These are phyloP conservation scores for Rhizopus delemar DNA, from an alignment of 371 early-diverging fungal species.

Conservation along the genomic window DNA sequence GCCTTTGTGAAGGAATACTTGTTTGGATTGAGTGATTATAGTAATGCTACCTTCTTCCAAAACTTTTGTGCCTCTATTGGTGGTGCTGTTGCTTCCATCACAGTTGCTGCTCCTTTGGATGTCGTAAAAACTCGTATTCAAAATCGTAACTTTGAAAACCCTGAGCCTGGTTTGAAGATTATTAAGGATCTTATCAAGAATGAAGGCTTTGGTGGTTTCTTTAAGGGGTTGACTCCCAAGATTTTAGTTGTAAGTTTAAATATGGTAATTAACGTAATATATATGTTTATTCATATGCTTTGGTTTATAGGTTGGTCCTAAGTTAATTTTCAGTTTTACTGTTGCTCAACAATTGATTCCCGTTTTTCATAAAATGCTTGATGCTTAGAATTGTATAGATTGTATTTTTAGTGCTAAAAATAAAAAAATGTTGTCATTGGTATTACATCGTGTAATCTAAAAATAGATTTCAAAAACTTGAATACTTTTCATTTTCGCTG, in stretches of 20 bases:
- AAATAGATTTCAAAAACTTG: background rate
- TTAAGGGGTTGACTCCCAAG: slow-evolving; percentile 98
- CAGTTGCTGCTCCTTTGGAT: slow-evolving; percentile 95
- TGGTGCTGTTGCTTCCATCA: slow-evolving; percentile 93
- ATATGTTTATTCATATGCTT: no score
- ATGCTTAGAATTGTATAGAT: background rate
- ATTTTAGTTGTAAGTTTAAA: slow-evolving; percentile 67
- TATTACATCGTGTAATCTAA: background rate
- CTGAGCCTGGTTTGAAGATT: slow-evolving; percentile 88
- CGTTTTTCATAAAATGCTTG: slow-evolving; percentile 58
- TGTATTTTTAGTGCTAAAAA: background rate
- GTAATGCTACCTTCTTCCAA: slow-evolving; percentile 93
- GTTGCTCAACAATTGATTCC: slow-evolving; percentile 95
- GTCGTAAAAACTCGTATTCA: slow-evolving; percentile 99
- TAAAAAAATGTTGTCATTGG: slow-evolving; percentile 1
- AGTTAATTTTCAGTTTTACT: slow-evolving; percentile 96
- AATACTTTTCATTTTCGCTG: background rate
- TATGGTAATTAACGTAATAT: no score
- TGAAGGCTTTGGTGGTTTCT: slow-evolving; percentile 94
- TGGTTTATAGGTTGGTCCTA: slow-evolving; percentile 82
- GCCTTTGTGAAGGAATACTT: slow-evolving; percentile 93
- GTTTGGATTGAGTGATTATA: slow-evolving; percentile 85
- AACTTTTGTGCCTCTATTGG: slow-evolving; percentile 96
- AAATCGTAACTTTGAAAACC: slow-evolving; percentile 85
- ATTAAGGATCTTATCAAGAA: slow-evolving; percentile 84